Percentiles rank a stretch among this genome's conserved stretches.
Evolutionary conservation across 2,329 filamentous ascomycete genomes (phyloP).

Genomic region (Alternaria atra): DNA sequence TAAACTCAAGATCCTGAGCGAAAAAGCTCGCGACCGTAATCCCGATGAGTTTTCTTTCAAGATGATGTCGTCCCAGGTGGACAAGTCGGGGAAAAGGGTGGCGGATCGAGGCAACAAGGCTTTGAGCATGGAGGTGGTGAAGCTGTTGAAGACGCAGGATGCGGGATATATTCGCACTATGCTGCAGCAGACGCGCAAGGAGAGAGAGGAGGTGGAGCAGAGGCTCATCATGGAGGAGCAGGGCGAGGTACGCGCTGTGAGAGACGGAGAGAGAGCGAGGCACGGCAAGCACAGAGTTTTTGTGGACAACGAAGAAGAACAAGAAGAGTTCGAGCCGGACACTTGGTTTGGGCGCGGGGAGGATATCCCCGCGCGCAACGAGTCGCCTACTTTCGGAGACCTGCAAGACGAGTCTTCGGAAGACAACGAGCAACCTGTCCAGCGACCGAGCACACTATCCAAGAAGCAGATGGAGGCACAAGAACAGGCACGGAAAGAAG

Average conservation of each 20-base stretch:
- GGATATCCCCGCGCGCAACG: conserved; percentile 31
- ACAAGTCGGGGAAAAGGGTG: conserved; percentile 54
- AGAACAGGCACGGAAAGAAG: conserved; percentile 38
- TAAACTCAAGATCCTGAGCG: conserved; percentile 65
- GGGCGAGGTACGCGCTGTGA: conserved; percentile 52
- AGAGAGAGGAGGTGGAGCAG: conserved; percentile 61
- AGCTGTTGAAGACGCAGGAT: conserved; percentile 72
- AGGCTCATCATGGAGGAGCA: conserved; percentile 49
- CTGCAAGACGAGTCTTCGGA: conserved; percentile 27
- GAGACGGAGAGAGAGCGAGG: conserved; percentile 36
- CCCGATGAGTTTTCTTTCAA: conserved; percentile 73
- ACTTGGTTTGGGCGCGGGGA: conserved; percentile 51
- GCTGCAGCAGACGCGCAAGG: conserved; percentile 63
- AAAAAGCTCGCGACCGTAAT: conserved; percentile 69
- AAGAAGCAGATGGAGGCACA: conserved; percentile 46
- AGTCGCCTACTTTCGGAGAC: conserved; percentile 38
- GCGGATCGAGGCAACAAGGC: conserved; percentile 58
- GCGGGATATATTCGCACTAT: conserved; percentile 68
- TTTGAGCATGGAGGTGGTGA: conserved; percentile 66
- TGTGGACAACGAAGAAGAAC: conserved; percentile 54
- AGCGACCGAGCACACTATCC: conserved; percentile 34
- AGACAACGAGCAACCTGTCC: conserved; percentile 34
- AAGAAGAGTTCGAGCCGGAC: conserved; percentile 53
- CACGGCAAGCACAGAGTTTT: conserved; percentile 48
- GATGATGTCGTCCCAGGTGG: conserved; percentile 65